Evolutionary conservation across 768 basidiomycete species (phyloP), one percentile per base, ranked within the genome.

Genomic region (Naganishia antarctica): DNA sequence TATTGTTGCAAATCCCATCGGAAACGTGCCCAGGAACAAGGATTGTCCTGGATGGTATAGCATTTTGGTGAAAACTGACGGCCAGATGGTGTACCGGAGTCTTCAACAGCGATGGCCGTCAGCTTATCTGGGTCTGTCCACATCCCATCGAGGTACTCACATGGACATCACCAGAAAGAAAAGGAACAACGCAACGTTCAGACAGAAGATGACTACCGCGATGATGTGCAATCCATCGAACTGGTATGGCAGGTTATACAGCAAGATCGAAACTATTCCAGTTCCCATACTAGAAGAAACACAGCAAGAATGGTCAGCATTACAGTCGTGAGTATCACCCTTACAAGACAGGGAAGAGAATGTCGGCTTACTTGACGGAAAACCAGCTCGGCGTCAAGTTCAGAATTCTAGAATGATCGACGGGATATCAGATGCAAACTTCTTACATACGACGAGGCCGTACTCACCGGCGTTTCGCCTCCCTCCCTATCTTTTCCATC

Each of bases 1-100:
- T 32, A 78, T 73, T 3, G 77, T 78, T 2, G 67, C 69, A 2
- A 78, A 50, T 6, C 72, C 76, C 77, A 78, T 78, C 1, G 75
- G 70, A 25, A 77, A 58, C 13, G 68, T 66, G 0, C 76, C 77
- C 69, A 73, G 71, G 47, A 70, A 76, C 65, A 77, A 63, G 4
- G 73, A 65, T 31, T 75, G 70, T 13, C 64, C 23, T 1, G 66
- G 64, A 66, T 78, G 75, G 12, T 13, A 47, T 18, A 71, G 18
- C 45, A 70, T 70, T 1, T 66, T 61, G 1, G 11, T 40, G 49
- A 72, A 76, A 0, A 77, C 23, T 0, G 69, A 68, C 21, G 73
- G 74, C 61, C 65, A 78, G n/a, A 72, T 48, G 18, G 66, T 41
- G 62, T 77, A 78, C 13, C 77, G 71, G 2, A 69, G 63, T 28